phyloP scores from a whole-genome alignment of 345 rosid species.

The Draba incana region DNA sequence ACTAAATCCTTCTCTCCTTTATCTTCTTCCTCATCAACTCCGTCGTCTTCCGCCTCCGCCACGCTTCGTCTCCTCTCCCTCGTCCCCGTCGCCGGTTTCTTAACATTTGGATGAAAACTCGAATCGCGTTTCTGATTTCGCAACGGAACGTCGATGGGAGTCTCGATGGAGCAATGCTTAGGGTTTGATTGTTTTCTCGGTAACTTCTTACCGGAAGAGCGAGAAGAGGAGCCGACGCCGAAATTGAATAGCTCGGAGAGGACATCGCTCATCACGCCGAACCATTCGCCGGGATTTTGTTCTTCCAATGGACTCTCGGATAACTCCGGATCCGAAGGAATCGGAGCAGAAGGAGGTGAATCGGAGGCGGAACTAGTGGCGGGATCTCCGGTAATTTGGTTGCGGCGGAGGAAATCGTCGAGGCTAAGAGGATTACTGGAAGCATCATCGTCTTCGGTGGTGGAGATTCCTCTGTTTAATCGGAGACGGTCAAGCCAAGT shows the following conservation, averaged over 20 bases:
- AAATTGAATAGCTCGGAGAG: conserved; percentile 83
- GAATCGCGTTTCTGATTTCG: conserved; percentile 24
- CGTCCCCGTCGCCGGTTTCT: conserved; percentile 29
- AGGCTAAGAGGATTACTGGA: conserved; percentile 47
- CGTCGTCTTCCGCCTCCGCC: conserved; percentile 34
- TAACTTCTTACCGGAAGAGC: conserved; percentile 47
- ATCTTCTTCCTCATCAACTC: conserved; percentile 42
- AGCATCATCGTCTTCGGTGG: conserved; percentile 53
- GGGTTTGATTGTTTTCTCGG: conserved; percentile 87
- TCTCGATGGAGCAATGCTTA: conserved; percentile 50
- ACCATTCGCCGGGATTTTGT: conserved; percentile 48
- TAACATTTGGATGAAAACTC: conserved; percentile 36
- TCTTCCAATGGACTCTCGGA: conserved; percentile 24
- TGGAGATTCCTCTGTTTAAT: conserved; percentile 71
- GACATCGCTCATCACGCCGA: conserved; percentile 64
- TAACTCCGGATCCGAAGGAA: conserved; percentile 45
- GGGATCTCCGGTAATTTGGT: conserved; percentile 29
- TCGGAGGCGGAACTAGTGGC: conserved; percentile 38
- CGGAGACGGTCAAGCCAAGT: conserved; percentile 94
- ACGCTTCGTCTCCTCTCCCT: conserved; percentile 36
- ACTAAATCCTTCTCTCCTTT: conserved; percentile 57
- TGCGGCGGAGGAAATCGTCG: conserved; percentile 63
- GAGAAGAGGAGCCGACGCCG: conserved; percentile 39
- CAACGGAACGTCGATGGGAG: conserved; percentile 18
- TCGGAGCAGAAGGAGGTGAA: conserved; percentile 49